phyloP scores from a whole-genome alignment of 2,329 filamentous ascomycete species.

The Fusarium sp. region DNA sequence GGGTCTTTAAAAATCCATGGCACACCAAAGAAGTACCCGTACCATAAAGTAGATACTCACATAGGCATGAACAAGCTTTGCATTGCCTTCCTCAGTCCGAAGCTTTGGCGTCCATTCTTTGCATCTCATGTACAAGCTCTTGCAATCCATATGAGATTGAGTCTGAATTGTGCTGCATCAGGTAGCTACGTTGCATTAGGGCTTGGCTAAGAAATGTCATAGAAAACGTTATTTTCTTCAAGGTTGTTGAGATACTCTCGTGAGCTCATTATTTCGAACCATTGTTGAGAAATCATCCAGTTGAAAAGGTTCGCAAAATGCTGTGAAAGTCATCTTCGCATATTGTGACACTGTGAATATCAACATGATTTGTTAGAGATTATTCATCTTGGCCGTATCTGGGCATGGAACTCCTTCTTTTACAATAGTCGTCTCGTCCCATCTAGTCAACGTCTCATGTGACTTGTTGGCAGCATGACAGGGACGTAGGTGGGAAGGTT shows the following conservation, averaged over 20 bases:
- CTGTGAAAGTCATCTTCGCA: too few species aligned
- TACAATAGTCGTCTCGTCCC: neutral
- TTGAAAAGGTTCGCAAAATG: neutral
- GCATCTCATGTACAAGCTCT: neutral
- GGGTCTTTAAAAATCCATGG: neutral
- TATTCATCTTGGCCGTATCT: neutral
- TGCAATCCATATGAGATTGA: neutral
- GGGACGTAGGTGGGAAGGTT: neutral
- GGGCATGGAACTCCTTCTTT: neutral
- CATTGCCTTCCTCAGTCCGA: neutral
- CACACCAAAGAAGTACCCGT: neutral
- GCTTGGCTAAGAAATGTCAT: neutral
- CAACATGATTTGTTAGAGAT: neutral
- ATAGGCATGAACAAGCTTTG: neutral
- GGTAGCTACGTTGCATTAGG: neutral
- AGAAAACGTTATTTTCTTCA: neutral
- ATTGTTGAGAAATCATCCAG: neutral
- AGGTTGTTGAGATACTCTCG: neutral
- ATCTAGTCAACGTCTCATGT: neutral
- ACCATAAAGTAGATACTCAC: neutral
- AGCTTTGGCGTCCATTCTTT: neutral
- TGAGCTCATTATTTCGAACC: neutral
- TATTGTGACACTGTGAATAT: neutral
- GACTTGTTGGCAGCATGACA: neutral
- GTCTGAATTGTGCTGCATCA: neutral